These are phyloP conservation scores for Jatropha multifida DNA, from an alignment of 441 rosid genomes.

Conservation along the genomic window DNA sequence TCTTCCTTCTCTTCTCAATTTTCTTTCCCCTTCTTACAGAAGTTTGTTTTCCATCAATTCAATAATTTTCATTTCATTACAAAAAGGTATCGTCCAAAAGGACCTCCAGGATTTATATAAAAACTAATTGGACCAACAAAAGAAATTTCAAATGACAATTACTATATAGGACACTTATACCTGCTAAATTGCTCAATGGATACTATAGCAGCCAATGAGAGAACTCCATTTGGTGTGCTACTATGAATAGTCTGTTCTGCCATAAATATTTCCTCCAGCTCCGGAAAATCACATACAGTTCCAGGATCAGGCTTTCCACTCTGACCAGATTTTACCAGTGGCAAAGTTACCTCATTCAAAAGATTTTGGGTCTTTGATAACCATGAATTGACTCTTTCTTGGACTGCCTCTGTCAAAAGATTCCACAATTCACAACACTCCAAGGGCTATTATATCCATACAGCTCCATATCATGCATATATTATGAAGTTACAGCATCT, in stretches of 20 bases:
- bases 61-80: not conserved
- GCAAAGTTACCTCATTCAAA: constrained; percentile 55
- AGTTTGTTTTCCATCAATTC: not conserved
- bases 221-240: constrained; percentile 57
- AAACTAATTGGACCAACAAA: not conserved
- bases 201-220: constrained; percentile 73
- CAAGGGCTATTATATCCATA: not conserved
- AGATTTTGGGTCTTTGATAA: constrained; percentile 74
- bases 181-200: constrained; percentile 98
- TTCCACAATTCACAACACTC: not conserved
- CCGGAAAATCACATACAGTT: constrained; percentile 41
- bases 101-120: not conserved
- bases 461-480: not conserved
- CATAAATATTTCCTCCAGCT: constrained; percentile 68
- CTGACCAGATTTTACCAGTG: constrained; percentile 54
- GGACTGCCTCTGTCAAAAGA: constrained; percentile 58
- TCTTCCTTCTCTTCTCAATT: not conserved
- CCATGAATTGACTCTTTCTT: constrained; percentile 72
- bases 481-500: not conserved
- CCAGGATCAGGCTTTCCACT: constrained; percentile 47
- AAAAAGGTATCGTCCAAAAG: not conserved
- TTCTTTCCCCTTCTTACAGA: not conserved
- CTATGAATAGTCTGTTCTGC: constrained; percentile 71
- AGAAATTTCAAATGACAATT: constrained; percentile 4
- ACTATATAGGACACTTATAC: constrained; percentile 34